Base-by-base conservation (phyloP, 306 rosid genomes). In the Vicia sativa region DNA sequence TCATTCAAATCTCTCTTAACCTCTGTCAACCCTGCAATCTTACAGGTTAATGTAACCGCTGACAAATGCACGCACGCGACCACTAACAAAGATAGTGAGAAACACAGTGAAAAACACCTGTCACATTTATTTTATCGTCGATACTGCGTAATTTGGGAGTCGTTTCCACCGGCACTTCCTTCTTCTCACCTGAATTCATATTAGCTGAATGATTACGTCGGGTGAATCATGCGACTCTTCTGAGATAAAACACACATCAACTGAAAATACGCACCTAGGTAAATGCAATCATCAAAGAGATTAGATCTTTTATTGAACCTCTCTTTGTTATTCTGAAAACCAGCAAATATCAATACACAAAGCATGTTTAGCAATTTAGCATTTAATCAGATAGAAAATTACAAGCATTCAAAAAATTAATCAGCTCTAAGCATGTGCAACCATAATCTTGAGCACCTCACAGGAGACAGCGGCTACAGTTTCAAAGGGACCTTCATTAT, bases 1-100 rank as follows among this genome's bases (percentile, higher is more conserved):
- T 55, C 61, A 26, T 2, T 55, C 44, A 42, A 11, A 56, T 11
- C 83, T 45, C 3, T 50, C 69, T 46, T 31, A 14, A 59, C 54
- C 62, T 73, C 67, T 5, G 71, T 48, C 19, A 16, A 50, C 50
- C 78, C 90, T 89, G 76, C 59, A 76, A 62, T 67, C 21, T n/a
- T 54, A 69, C 8, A 6, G 13, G 67, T 28, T 38, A 65, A 41
- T 15, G 44, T 10, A 35, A 67, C 49, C 4, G n/a, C 43, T 25
- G 23, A 31, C 25, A 50, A 38, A 14, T 23, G 26, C 1, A 23
- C 42, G 23, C 52, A 53, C 25, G 15, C 67, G 54, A 21, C 35
- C 39, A 65, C 8, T 61, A 11, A 13, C 13, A 52, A 45, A 41
- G 38, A 59, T 7, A 50, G 60, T 44, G 70, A 31, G 42, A 25